Percentiles rank a stretch among this genome's conserved stretches.
Evolutionary conservation across 768 basidiomycete species (phyloP).

Genomic region (Russula emetica): DNA sequence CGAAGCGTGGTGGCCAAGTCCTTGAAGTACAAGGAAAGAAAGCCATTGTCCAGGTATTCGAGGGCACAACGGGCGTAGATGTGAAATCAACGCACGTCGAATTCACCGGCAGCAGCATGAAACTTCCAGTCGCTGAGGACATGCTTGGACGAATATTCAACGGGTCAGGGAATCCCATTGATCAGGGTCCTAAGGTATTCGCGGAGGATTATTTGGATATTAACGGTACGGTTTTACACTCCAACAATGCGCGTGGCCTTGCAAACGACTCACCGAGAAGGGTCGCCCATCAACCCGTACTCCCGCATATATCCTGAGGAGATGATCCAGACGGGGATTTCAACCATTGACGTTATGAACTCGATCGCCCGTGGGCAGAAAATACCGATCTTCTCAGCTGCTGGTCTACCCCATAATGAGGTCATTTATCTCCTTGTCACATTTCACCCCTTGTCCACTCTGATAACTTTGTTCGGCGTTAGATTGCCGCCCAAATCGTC

Average conservation of each 20-base stretch:
- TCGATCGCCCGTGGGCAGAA: constrained; percentile 99
- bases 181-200: constrained; percentile 98
- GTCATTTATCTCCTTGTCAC: constrained; percentile 41
- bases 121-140: constrained; percentile 96
- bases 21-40: constrained; percentile 98
- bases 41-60: constrained; percentile 98
- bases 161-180: constrained; percentile 95
- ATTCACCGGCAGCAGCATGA: constrained; percentile 98
- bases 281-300: constrained; percentile 96
- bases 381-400: constrained; percentile 99
- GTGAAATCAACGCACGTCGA: constrained; percentile 97
- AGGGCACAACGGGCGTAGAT: constrained; percentile 96
- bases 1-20: constrained; percentile 94
- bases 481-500: constrained; percentile 99
- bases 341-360: constrained; percentile 97
- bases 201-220: constrained; percentile 99
- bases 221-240: constrained; percentile 62
- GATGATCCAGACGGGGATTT: constrained; percentile 99
- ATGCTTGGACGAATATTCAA: constrained; percentile 99
- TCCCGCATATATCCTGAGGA: constrained; percentile 99
- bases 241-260: constrained; percentile 8
- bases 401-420: constrained; percentile 98
- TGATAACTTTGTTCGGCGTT: constrained; percentile 12
- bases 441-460: constrained; percentile 15
- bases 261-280: constrained; percentile 39